Percentiles rank a stretch among this genome's conserved stretches.
Evolutionary conservation across 345 rosid species (phyloP).

Genomic region (Eucalyptus pauciflora): DNA sequence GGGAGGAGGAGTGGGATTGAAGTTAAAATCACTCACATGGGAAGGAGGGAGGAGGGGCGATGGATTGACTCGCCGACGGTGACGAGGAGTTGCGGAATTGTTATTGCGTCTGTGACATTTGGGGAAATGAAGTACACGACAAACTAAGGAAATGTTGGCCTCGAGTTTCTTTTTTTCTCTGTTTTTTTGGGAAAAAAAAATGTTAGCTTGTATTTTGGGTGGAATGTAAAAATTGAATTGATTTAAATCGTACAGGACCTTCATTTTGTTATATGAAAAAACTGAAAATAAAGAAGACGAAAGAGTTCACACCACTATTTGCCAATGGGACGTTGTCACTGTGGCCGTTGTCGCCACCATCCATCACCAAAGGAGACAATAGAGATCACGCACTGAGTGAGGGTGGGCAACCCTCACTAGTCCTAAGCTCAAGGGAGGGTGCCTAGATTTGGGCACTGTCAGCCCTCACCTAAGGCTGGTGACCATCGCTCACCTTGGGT

Average conservation of each 20-base stretch:
- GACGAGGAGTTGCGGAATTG: neutral
- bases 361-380: fast-evolving
- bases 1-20: neutral
- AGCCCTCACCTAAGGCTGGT: too few relatives aligned
- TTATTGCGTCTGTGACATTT: neutral
- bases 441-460: too few relatives aligned
- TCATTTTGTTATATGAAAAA: too few relatives aligned
- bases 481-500: too few relatives aligned
- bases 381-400: too few relatives aligned
- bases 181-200: too few relatives aligned
- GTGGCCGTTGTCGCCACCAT: fast-evolving
- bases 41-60: neutral
- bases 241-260: too few relatives aligned
- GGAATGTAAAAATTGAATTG: too few relatives aligned
- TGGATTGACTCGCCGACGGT: neutral
- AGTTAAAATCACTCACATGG: neutral
- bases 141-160: neutral
- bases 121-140: neutral
- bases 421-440: fast-evolving
- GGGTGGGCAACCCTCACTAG: fast-evolving
- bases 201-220: too few relatives aligned
- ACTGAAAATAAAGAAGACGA: too few relatives aligned
- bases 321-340: too few relatives aligned
- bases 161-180: neutral
- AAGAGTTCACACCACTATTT: too few relatives aligned